A percentile compares a stretch with the other conserved stretches of the same genome.
Evolutionary conservation across 2,329 filamentous ascomycete species (phyloP).

Genomic region (Elsinoe fawcettii): DNA sequence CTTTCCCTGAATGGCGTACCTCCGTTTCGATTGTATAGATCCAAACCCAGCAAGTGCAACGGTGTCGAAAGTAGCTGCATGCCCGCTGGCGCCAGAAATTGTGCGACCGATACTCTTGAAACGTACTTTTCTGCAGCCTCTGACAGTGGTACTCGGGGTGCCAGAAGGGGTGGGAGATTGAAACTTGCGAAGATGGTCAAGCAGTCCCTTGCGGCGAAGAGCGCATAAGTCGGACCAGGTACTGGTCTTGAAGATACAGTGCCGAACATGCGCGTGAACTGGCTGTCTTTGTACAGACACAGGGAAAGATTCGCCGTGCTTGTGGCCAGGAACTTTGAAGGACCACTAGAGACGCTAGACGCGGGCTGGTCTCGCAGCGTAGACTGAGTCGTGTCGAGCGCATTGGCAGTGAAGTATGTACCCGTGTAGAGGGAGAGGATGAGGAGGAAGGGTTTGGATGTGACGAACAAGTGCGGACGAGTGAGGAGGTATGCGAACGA

Average conservation of each 20-base stretch:
- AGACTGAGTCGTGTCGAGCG: slow-evolving; percentile 69
- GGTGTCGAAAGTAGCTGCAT: slow-evolving; percentile 77
- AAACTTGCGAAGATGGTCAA: slow-evolving; percentile 88
- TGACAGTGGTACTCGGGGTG: slow-evolving; percentile 51
- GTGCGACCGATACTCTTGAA: slow-evolving; percentile 48
- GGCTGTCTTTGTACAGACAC: slow-evolving; percentile 82
- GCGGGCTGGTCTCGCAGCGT: slow-evolving; percentile 53
- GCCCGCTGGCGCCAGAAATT: slow-evolving; percentile 71
- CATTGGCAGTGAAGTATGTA: slow-evolving; percentile 84
- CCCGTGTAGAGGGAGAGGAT: slow-evolving; percentile 69
- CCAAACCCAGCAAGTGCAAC: slow-evolving; percentile 74
- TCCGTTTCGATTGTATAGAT: slow-evolving; percentile 68
- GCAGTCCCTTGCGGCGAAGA: slow-evolving; percentile 78
- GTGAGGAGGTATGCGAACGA: slow-evolving; percentile 51
- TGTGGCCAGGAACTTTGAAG: slow-evolving; percentile 72
- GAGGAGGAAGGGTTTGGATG: slow-evolving; percentile 60
- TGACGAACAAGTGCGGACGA: slow-evolving; percentile 54
- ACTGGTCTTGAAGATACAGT: slow-evolving; percentile 49
- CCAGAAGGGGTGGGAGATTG: slow-evolving; percentile 75
- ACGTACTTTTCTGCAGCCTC: slow-evolving; percentile 46
- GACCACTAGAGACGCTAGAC: slow-evolving; percentile 60
- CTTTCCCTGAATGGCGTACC: slow-evolving; percentile 50
- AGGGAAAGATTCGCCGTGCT: slow-evolving; percentile 75
- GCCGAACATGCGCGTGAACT: slow-evolving; percentile 77
- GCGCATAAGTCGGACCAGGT: slow-evolving; percentile 60